A percentile compares a stretch with the other conserved stretches of the same genome.
Conservation (phyloP, 208 protist genomes). For the Angomonas ambiguus region DNA sequence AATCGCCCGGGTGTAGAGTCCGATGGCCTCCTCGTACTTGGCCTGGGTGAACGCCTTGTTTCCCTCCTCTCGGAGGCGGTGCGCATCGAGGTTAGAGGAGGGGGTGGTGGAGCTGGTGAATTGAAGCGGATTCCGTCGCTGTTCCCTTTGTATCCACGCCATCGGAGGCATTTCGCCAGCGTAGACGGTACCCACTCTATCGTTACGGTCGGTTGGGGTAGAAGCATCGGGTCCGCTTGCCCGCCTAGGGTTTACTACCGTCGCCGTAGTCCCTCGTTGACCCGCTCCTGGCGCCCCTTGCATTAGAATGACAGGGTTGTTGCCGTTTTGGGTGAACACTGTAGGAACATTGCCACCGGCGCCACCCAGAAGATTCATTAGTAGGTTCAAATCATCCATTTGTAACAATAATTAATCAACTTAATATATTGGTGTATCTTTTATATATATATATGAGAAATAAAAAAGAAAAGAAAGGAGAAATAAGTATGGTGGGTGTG, state of each 20-base stretch:
- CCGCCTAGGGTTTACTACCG: neutral
- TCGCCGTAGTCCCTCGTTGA: neutral
- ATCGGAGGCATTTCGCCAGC: slow-evolving; percentile 42
- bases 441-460: slow-evolving; percentile 6
- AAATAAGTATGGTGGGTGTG: neutral
- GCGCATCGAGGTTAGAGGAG: slow-evolving; percentile 17
- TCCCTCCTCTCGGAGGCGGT: slow-evolving; percentile 51
- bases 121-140: slow-evolving; percentile 35
- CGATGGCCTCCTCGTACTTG: slow-evolving; percentile 43
- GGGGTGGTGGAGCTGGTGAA: slow-evolving; percentile 15
- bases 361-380: neutral
- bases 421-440: slow-evolving; percentile 7
- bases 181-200: slow-evolving; percentile 40
- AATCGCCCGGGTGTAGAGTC: slow-evolving; percentile 65
- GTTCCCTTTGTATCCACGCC: slow-evolving; percentile 65
- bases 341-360: slow-evolving; percentile 1
- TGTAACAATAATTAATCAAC: no score
- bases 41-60: slow-evolving; percentile 59
- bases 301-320: neutral
- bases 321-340: slow-evolving; percentile 1
- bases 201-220: neutral
- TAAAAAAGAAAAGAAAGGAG: neutral
- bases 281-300: neutral
- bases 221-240: neutral
- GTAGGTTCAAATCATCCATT: neutral